A percentile compares a stretch with the other conserved stretches of the same genome.
Evolutionary conservation across 805 yeast genomes (phyloP).

Genomic region (Candida montana): DNA sequence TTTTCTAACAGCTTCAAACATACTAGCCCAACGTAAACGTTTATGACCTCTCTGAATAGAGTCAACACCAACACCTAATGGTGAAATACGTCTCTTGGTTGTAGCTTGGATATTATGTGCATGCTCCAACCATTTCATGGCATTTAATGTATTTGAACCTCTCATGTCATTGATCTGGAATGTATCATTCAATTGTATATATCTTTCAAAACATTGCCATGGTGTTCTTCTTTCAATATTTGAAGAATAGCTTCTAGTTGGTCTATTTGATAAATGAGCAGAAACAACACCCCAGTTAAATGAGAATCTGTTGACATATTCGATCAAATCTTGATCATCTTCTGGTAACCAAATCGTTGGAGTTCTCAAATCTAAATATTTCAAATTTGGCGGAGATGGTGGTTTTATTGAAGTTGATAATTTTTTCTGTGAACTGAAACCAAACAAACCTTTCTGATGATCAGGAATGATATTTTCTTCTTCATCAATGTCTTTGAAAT

Average conservation of each 20-base stretch:
- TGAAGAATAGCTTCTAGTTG: conserved; percentile 69
- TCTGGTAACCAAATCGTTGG: conserved; percentile 97
- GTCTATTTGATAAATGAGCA: conserved; percentile 63
- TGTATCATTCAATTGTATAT: conserved; percentile 85
- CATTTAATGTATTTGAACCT: conserved; percentile 77
- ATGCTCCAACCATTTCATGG: conserved; percentile 88
- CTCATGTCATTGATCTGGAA: conserved; percentile 84
- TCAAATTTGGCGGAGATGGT: conserved; percentile 84
- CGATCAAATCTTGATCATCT: conserved; percentile 78
- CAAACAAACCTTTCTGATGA: conserved; percentile 53
- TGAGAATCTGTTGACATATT: conserved; percentile 76
- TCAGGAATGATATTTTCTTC: conserved; percentile 33
- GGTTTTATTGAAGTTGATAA: conserved; percentile 64
- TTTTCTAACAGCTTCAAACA: conserved; percentile 93
- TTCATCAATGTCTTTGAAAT: conserved; percentile 45
- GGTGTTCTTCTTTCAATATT: conserved; percentile 94
- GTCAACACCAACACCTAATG: conserved; percentile 89
- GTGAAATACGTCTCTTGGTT: conserved; percentile 83
- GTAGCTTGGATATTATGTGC: conserved; percentile 86
- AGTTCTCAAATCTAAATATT: conserved; percentile 73
- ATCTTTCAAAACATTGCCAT: conserved; percentile 98
- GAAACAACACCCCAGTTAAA: conserved; percentile 94
- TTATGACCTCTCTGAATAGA: conserved; percentile 91
- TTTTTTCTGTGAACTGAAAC: conserved; percentile 39
- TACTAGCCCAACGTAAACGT: conserved; percentile 89